Base-by-base conservation (phyloP, 164 flowering plant species). In the Berberis vulgaris region DNA sequence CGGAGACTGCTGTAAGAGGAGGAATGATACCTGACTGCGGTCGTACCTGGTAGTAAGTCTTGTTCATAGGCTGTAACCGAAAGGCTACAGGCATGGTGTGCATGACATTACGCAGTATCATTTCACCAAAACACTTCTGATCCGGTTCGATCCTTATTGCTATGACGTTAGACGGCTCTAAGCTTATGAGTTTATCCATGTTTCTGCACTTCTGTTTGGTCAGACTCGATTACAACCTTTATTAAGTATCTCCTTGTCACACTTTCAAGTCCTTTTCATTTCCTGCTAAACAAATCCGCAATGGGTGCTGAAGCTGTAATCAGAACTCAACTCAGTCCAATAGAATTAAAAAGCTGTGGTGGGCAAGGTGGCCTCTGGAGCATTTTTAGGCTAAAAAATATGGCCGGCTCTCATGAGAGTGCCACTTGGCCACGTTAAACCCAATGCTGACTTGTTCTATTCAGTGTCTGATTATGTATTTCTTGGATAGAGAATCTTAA, bases 51-150 rank as follows among this genome's bases (percentile, higher is more conserved):
- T 86, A 88, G 1, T 83, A 78, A 7, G 43, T 46, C 66, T 72
- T 79, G 80, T 83, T 78, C 54, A 77, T 49, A 2, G 91, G 79
- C 46, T 83, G 91, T 5, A 88, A 73, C 45, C 87, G 74, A 63
- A 83, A 88, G 0, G 91, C 96, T 3, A 86, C 91, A 0, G 96
- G 91, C 96, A 86, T 88, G 12, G 91, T 88, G 81, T 82, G 76
- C 96, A 88, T 88, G n/a, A 88, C 96, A 57, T 86, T 88, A 2
- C 85, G 81, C 13, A 88, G 67, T 9, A 81, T 84, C 45, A 88
- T 74, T 72, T 69, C 70, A 6, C 96, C 96, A 43, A 9, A 76
- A 57, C 89, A 86, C 53, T 70, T 76, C 60, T 79, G 82, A 2
- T 82, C 86, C 1, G 81, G 79, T 60, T 86, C 91, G 11, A 88